phyloP scores from a whole-genome alignment of 1,139 yeast genomes.

The Suhomyces coccinellae region DNA sequence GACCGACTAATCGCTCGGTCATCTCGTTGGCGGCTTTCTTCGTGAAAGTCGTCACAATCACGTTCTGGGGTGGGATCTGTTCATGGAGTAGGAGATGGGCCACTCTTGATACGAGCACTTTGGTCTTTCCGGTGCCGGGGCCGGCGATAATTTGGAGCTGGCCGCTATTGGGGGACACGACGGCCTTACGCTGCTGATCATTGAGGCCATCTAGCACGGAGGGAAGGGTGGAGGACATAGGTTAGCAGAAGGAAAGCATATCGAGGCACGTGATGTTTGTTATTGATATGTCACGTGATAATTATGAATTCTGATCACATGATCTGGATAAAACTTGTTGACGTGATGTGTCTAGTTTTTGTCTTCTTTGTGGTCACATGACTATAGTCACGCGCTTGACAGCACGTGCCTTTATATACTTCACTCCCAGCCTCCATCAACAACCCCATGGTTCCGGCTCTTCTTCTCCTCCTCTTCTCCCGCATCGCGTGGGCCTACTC shows the following conservation, averaged over 20 bases:
- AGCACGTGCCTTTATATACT: no score
- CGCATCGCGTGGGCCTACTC: background rate
- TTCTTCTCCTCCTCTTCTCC: constrained; percentile 3
- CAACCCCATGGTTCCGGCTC: constrained; percentile 2
- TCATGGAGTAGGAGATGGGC: constrained; percentile 62
- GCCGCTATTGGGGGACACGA: constrained; percentile 50
- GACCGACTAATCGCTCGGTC: constrained; percentile 52
- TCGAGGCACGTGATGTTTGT: background rate
- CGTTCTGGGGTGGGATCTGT: constrained; percentile 53
- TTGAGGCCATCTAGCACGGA: constrained; percentile 41
- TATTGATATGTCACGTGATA: no score
- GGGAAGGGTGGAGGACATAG: background rate
- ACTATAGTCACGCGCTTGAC: no score
- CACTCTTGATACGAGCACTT: constrained; percentile 74
- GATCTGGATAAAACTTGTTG: no score
- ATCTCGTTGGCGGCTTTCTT: constrained; percentile 88
- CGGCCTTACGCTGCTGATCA: constrained; percentile 60
- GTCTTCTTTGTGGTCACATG: background rate
- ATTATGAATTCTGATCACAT: no score
- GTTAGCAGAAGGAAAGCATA: background rate
- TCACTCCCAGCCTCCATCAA: background rate
- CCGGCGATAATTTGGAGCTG: constrained; percentile 84
- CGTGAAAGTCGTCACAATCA: constrained; percentile 88
- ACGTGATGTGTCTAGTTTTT: background rate
- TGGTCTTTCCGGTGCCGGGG: constrained; percentile 89